These are phyloP conservation scores for Thelonectria discophora DNA, from an alignment of 2,329 filamentous ascomycete genomes.

Conservation along the genomic window DNA sequence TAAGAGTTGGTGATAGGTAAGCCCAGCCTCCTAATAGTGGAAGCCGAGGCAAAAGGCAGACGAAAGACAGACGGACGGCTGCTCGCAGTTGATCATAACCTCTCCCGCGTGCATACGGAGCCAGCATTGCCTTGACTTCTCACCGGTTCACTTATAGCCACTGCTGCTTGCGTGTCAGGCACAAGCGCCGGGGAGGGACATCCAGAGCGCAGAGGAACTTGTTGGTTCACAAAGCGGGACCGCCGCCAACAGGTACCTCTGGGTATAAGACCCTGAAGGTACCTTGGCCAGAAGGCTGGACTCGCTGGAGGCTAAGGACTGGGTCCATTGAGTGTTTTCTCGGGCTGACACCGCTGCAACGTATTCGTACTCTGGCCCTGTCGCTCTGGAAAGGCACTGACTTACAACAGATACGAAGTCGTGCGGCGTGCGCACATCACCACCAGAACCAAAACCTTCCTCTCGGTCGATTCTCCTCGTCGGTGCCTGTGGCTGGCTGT, in stretches of 20 bases:
- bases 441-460: background rate
- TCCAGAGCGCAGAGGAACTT: conserved; percentile 5
- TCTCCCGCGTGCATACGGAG: too few relatives aligned
- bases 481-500: background rate
- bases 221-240: background rate
- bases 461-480: background rate
- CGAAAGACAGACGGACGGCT: too few relatives aligned
- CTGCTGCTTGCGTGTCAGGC: conserved; percentile 5
- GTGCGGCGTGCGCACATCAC: background rate
- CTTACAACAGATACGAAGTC: background rate
- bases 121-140: too few relatives aligned
- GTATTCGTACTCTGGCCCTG: conserved; percentile 28
- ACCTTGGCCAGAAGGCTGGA: background rate
- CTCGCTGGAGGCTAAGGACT: background rate
- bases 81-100: too few relatives aligned
- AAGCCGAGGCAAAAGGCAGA: too few relatives aligned
- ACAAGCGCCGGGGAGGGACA: conserved; percentile 2
- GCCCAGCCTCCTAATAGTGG: too few relatives aligned
- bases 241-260: conserved; percentile 14
- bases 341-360: conserved; percentile 18
- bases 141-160: background rate
- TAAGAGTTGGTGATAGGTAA: too few relatives aligned
- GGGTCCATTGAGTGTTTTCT: background rate
- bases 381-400: background rate
- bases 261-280: conserved; percentile 21